phyloP scores from a whole-genome alignment of 352 stramenopile species.

The Phytophthora citrophthora region DNA sequence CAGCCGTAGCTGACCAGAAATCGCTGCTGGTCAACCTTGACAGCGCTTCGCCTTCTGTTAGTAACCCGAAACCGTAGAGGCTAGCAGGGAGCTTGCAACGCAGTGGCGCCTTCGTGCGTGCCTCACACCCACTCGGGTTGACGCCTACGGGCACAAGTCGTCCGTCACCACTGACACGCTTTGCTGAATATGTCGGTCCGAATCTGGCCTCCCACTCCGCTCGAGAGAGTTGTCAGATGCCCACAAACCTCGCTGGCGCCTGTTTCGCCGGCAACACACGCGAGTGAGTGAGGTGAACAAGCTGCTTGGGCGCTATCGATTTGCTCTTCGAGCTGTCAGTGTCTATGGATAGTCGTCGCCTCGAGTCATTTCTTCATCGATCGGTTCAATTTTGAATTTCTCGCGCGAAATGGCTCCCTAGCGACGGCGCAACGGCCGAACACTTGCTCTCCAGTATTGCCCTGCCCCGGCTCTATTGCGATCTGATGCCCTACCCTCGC shows the following conservation, averaged over 20 bases:
- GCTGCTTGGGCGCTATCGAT: slow-evolving; percentile 1
- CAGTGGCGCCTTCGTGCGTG: not conserved
- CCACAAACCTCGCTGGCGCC: slow-evolving; percentile 9
- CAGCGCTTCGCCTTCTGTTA: slow-evolving; percentile 17
- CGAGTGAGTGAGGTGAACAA: slow-evolving; percentile 8
- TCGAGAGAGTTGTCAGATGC: slow-evolving; percentile 5
- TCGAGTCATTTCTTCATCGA: not conserved
- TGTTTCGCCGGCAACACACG: slow-evolving; percentile 16
- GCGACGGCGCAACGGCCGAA: slow-evolving; percentile 10
- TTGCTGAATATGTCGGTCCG: slow-evolving; percentile 6
- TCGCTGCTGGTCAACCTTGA: slow-evolving; percentile 14
- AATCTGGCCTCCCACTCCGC: slow-evolving; percentile 14
- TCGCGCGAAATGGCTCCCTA: slow-evolving; percentile 20
- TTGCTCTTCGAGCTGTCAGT: slow-evolving; percentile 6
- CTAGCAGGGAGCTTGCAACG: not conserved
- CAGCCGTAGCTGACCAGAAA: slow-evolving; percentile 1
- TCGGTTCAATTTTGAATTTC: slow-evolving; percentile 3
- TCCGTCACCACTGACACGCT: not conserved
- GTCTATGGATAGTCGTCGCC: slow-evolving; percentile 26
- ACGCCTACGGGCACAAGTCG: not conserved
- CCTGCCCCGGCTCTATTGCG: slow-evolving; percentile 8
- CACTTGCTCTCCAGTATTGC: slow-evolving; percentile 5
- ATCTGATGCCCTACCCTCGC: slow-evolving; percentile 19
- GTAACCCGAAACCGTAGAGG: slow-evolving; percentile 16
- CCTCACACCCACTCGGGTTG: no score